Base-by-base conservation (phyloP, 208 protist genomes). In the Acanthamoeba royreba region DNA sequence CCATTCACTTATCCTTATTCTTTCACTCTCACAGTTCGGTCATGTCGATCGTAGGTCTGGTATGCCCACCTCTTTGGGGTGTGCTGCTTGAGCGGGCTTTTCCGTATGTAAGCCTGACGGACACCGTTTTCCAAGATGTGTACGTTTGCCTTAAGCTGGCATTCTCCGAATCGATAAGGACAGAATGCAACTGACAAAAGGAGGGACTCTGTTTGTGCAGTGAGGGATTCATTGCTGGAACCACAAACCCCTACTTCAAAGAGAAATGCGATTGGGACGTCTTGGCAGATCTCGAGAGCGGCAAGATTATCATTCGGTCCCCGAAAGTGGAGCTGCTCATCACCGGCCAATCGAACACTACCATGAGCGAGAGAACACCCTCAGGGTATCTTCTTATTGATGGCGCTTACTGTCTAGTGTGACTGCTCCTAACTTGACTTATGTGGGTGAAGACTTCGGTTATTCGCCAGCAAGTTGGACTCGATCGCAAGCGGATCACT, bases 251-350 rank as follows among this genome's bases (percentile, higher is more conserved):
- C 9, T 93, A 66, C 69, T 93, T 93, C 33, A 74, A 81, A 45
- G 88, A 93, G 69, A 74, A 93, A 42, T 93, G 88, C 52, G 63
- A 81, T 11, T 93, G 88, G 88, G 88, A 93, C 28, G 88, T 93
- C 40, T 33, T 93, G 69, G 88, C 88, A 31, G 88, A 93, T 55
- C 55, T 93, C 63, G 88, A 93, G 88, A 81, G 46, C 33, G 88
- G 88, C 28, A 74, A 81, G 52, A 47, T 93, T 45, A 61, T 31
- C 52, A 74, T 83, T 9, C 46, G 46, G 4, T 93, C 88, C 28
- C 88, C 58, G 17, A 93, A 93, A 40, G 46, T 81, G 9, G 88
- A 93, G 63, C 66, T 55, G 15, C 42, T 93, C 88, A 53, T 93
- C 88, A 91, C 85, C 85, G 85, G 85, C 85, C 85, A 91, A 28